phyloP scores from a whole-genome alignment of 1,284 basidiomycete species.

The Xerocomus minutiporus region DNA sequence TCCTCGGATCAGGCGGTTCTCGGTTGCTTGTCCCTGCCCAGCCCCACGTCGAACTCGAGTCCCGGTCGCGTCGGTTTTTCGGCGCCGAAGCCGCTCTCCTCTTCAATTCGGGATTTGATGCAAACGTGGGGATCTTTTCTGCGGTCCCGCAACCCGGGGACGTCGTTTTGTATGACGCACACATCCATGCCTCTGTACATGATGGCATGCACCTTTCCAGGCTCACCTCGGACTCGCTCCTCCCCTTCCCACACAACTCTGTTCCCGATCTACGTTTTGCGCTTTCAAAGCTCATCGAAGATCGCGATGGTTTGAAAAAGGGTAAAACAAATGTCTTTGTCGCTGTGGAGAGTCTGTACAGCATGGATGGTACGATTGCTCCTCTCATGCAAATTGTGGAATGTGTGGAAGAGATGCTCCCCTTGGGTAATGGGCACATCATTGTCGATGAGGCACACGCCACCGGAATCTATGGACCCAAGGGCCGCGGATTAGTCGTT shows the following conservation, averaged over 20 bases:
- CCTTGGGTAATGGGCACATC: slow-evolving; percentile 60
- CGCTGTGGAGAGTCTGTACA: slow-evolving; percentile 88
- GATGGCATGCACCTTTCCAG: slow-evolving; percentile 81
- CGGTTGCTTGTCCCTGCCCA: slow-evolving; percentile 81
- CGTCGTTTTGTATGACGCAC: slow-evolving; percentile 79
- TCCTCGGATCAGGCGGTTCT: slow-evolving; percentile 90
- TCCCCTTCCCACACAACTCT: slow-evolving; percentile 77
- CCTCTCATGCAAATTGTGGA: slow-evolving; percentile 67
- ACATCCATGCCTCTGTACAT: slow-evolving; percentile 90
- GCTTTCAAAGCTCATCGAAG: slow-evolving; percentile 39
- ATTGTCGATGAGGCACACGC: slow-evolving; percentile 85
- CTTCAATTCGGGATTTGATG: slow-evolving; percentile 95
- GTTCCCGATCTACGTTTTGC: slow-evolving; percentile 44
- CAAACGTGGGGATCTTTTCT: slow-evolving; percentile 77
- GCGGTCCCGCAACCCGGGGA: slow-evolving; percentile 79
- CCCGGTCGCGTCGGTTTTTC: slow-evolving; percentile 64
- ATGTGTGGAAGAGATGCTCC: slow-evolving; percentile 55
- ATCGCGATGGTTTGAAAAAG: slow-evolving; percentile 39
- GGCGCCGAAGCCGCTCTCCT: slow-evolving; percentile 65
- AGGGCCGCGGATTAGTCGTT: slow-evolving; percentile 68
- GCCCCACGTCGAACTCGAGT: slow-evolving; percentile 67
- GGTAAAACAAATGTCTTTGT: slow-evolving; percentile 56
- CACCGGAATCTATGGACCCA: slow-evolving; percentile 76
- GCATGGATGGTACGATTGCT: slow-evolving; percentile 92
- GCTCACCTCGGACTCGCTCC: slow-evolving; percentile 34